Evolutionary conservation across 306 rosid species (phyloP).

Genomic region (Astragalus glycyphyllos): DNA sequence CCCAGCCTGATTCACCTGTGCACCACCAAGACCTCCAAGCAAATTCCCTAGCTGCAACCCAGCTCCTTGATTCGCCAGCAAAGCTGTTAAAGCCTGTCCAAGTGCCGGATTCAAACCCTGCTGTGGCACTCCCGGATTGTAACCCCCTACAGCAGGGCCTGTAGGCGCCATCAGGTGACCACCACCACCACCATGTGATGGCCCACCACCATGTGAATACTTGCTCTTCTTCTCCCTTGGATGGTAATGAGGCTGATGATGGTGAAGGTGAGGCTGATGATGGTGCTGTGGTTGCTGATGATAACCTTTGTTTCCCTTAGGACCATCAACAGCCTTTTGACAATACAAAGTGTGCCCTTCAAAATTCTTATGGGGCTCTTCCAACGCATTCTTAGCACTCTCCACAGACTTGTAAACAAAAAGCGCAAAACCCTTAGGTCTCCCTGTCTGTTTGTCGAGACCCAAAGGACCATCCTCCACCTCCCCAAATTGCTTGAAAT

Average conservation of each 20-base stretch:
- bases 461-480: constrained; percentile 76
- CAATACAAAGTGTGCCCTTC: constrained; percentile 70
- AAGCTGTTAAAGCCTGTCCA: constrained; percentile 67
- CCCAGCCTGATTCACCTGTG: constrained; percentile 55
- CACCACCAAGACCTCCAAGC: constrained; percentile 70
- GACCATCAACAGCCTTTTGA: constrained; percentile 74
- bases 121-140: constrained; percentile 52
- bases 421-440: constrained; percentile 63
- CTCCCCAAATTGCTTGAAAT: constrained; percentile 66
- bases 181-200: constrained; percentile 42
- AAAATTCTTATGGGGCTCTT: constrained; percentile 64
- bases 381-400: constrained; percentile 65
- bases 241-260: constrained; percentile 53
- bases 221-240: constrained; percentile 62
- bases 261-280: constrained; percentile 43
- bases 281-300: constrained; percentile 52
- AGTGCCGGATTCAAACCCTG: constrained; percentile 65
- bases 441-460: constrained; percentile 63
- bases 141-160: constrained; percentile 60
- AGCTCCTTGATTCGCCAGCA: constrained; percentile 72
- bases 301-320: constrained; percentile 54
- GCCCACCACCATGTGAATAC: constrained; percentile 55
- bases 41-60: constrained; percentile 70
- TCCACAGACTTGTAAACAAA: constrained; percentile 60
- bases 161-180: constrained; percentile 68